phyloP scores from a whole-genome alignment of 2,329 filamentous ascomycete genomes.

The Chaetomium globosum region DNA sequence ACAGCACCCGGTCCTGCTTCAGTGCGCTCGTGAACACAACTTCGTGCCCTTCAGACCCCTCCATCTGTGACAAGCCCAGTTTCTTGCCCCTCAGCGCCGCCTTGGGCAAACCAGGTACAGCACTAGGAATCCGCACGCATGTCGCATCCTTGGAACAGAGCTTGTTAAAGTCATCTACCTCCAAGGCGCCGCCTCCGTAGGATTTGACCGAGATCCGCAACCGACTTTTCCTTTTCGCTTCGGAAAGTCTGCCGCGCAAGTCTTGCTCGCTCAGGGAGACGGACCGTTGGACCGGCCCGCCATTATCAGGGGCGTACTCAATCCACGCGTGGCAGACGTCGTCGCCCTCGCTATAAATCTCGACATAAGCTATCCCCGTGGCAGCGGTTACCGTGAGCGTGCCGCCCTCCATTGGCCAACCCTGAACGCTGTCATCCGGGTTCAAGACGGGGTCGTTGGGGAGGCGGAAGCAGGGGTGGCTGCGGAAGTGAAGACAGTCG shows the following conservation, averaged over 20 bases:
- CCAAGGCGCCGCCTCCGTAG: slow-evolving; percentile 70
- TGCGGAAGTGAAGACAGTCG: slow-evolving; percentile 84
- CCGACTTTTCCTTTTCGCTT: slow-evolving; percentile 70
- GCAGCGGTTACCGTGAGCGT: slow-evolving; percentile 76
- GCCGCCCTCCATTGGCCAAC: slow-evolving; percentile 79
- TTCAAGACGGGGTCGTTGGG: slow-evolving; percentile 69
- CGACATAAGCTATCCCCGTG: slow-evolving; percentile 81
- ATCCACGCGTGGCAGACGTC: slow-evolving; percentile 78
- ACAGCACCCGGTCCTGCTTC: slow-evolving; percentile 71
- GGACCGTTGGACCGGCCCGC: slow-evolving; percentile 65
- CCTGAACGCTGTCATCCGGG: slow-evolving; percentile 76
- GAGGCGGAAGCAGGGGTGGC: slow-evolving; percentile 85
- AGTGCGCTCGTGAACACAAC: slow-evolving; percentile 72
- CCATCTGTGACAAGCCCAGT: slow-evolving; percentile 71
- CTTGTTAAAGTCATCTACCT: slow-evolving; percentile 73
- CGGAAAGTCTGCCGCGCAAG: slow-evolving; percentile 70
- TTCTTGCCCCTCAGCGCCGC: slow-evolving; percentile 74
- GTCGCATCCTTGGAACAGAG: slow-evolving; percentile 73
- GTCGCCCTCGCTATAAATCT: slow-evolving; percentile 80
- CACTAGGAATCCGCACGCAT: slow-evolving; percentile 70
- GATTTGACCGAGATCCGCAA: slow-evolving; percentile 76
- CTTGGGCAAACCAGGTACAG: slow-evolving; percentile 56
- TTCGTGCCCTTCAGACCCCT: slow-evolving; percentile 70
- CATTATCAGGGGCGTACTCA: slow-evolving; percentile 70
- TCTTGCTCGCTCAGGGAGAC: slow-evolving; percentile 74